Evolutionary conservation across 768 basidiomycete species (phyloP), one percentile per base, ranked within the genome.

Genomic region (Calvatia gigantea): DNA sequence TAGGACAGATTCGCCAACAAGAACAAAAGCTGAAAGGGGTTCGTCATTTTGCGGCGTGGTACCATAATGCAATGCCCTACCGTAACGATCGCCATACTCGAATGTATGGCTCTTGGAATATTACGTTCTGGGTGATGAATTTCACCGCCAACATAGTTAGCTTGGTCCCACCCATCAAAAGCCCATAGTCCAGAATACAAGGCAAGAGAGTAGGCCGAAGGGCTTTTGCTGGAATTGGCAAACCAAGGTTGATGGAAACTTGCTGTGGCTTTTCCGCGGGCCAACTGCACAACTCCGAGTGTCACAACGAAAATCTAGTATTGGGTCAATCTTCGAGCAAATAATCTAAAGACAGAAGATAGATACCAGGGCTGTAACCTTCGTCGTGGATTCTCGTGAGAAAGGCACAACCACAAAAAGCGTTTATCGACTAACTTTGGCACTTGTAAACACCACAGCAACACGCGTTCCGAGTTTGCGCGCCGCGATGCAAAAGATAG

Each of bases 171-270:
- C 0, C 96, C 96, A 68, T 94, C 94, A 61, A 92, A 94, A 1
- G 94, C 94, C 92, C 90, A 98, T 3, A 98, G 73, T 2, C 94
- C 92, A 9, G 94, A 96, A 69, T 97, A 99, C 5, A 98, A 75
- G 0, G 95, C 96, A n/a, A 98, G 75, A 5, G 95, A 91, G 72
- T 93, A 98, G 2, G 84, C 77, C 1, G 91, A 89, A 0, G 93
- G 89, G 58, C 90, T 90, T 15, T 71, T 79, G 54, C 86, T 89
- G 15, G 91, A 87, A 6, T 80, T 85, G 11, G 76, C 71, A 62
- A 96, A 97, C 27, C 89, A 66, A n/a, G 86, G 77, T 43, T 78
- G 77, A 39, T 72, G 77, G 43, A 96, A 76, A 3, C 89, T 87
- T 14, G 77, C 74, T 0, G 91, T 86, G 14, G 83, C 82, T 57